Base-by-base conservation (phyloP, 371 early-diverging fungal species). In the Mortierella polycephala region DNA sequence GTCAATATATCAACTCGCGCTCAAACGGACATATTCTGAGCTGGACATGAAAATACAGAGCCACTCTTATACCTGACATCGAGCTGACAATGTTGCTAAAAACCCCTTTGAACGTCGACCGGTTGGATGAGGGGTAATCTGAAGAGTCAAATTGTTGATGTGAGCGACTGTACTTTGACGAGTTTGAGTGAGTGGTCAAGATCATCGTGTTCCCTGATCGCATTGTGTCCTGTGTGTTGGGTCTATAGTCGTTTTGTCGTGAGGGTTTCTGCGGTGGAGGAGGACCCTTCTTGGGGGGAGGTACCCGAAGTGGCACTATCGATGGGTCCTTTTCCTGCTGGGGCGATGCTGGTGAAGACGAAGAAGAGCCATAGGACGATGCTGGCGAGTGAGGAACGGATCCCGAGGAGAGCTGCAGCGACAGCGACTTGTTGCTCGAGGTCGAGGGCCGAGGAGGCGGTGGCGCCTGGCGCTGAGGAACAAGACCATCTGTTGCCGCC, bases 1-100 rank as follows among this genome's bases (percentile, higher is more conserved):
- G 57, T 91, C 90, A 23, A 90, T 84, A 85, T 95, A 90, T 75
- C 92, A 95, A 7, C 96, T 95, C 71, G 95, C 96, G 74, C 95
- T 84, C 37, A 75, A 73, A 12, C 18, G 21, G 21, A 57, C 16
- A 41, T 42, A 21, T 41, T 5, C 20, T 8, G 8, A 39, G n/a
- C 5, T 12, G 58, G 16, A 52, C 13, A 37, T 14, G 18, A 44
- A 57, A 57, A 52, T 7, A 14, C 45, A 18, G 42, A 21, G 21
- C 47, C 51, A 30, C 4, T 30, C 30, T 10, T 39, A 59, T 75
- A 81, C 84, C 83, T 82, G 87, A 85, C 87, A 83, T 85, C 76
- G 75, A 89, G 82, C 83, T 89, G 47, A 89, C 89, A 67, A 91
- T 83, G 69, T 87, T 89, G 61, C 85, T 89, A 63, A 91, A 84